Evolutionary conservation across 495 filamentous ascomycete genomes (phyloP).

Genomic region (Neurospora cerealis): DNA sequence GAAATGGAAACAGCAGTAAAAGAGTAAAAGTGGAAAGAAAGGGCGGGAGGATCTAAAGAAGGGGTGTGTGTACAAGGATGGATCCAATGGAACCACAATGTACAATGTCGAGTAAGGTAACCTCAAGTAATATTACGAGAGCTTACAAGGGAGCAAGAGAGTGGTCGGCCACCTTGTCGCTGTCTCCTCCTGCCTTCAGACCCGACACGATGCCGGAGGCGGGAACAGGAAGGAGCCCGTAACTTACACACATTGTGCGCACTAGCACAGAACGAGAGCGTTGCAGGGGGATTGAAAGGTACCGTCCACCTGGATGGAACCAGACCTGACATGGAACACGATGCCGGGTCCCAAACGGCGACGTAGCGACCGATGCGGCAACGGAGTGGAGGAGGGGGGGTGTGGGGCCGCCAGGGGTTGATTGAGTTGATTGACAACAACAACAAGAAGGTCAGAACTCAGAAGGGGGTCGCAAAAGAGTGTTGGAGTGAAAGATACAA

Average conservation of each 20-base stretch:
- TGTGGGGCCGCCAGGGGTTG: not conserved
- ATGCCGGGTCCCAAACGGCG: conserved; percentile 2
- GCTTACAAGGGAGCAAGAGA: conserved; percentile 4
- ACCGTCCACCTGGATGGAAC: not conserved
- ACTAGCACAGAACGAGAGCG: not conserved
- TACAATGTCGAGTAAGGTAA: not conserved
- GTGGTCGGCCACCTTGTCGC: not conserved
- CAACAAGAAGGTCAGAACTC: not conserved
- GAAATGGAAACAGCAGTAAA: not conserved
- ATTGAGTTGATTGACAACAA: not conserved
- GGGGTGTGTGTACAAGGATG: conserved; percentile 2
- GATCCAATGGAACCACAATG: not conserved
- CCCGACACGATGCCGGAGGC: conserved; percentile 9
- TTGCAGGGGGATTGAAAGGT: not conserved
- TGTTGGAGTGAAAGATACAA: not conserved
- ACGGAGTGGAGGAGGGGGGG: not conserved
- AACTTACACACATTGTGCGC: not conserved
- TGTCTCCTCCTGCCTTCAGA: not conserved
- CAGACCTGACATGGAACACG: not conserved
- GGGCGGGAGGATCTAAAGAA: conserved; percentile 9
- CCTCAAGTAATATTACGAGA: not conserved
- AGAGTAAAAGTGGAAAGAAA: conserved; percentile 1
- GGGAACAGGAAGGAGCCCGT: not conserved
- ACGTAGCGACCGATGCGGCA: not conserved
- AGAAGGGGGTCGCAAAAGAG: not conserved